phyloP scores from a whole-genome alignment of 345 rosid genomes.

The Rhizophora mangle region DNA sequence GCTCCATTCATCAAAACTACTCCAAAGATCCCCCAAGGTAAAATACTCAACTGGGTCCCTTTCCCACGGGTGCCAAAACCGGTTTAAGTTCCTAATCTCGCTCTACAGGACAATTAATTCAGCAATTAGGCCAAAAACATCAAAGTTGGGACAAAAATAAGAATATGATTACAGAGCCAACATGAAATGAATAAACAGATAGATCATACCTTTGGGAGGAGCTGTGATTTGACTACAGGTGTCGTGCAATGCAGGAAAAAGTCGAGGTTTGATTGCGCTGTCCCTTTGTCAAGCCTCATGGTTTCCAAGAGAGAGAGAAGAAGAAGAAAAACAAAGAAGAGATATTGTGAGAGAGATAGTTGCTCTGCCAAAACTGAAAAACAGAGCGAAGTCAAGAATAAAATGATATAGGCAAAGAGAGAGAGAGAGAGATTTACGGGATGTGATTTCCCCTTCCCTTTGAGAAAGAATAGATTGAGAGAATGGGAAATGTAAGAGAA shows the following conservation, averaged over 20 bases:
- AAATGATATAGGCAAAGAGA: constrained; percentile 4
- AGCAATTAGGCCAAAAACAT: not conserved
- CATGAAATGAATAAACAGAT: not conserved
- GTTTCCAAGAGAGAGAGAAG: constrained; percentile 14
- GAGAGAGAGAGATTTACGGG: constrained; percentile 50
- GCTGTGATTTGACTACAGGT: constrained; percentile 73
- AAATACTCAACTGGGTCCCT: constrained; percentile 87
- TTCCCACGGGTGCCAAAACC: constrained; percentile 91
- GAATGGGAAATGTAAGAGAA: constrained; percentile 20
- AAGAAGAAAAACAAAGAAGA: not conserved
- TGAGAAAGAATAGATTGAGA: constrained; percentile 22
- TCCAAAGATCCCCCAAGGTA: constrained; percentile 82
- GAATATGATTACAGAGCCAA: not conserved
- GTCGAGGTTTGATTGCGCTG: constrained; percentile 75
- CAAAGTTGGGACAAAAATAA: constrained; percentile 2
- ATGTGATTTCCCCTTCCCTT: constrained; percentile 27
- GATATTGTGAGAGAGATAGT: constrained; percentile 18
- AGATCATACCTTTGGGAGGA: constrained; percentile 68
- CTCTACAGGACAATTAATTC: constrained; percentile 39
- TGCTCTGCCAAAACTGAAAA: constrained; percentile 30
- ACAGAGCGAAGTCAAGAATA: constrained; percentile 21
- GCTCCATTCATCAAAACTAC: constrained; percentile 94
- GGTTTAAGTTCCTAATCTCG: constrained; percentile 78
- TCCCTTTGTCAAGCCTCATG: constrained; percentile 67
- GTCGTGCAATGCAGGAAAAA: constrained; percentile 80